phyloP scores from a whole-genome alignment of 805 yeast genomes.

The Kluyveromyces aestuarii region DNA sequence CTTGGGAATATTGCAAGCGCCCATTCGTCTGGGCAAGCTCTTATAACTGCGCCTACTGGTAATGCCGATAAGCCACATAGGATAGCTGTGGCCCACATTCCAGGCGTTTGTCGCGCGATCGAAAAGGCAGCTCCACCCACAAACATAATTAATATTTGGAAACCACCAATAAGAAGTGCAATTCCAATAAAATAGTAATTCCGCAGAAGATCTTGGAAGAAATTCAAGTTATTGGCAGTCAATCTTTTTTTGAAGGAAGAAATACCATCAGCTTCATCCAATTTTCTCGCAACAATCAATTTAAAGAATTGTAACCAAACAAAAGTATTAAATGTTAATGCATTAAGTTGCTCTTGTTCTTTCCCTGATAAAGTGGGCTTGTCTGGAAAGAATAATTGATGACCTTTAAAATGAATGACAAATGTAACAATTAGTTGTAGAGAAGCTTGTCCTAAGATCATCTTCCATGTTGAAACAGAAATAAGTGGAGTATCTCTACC shows the following conservation, averaged over 20 bases:
- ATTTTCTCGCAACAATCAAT: conserved; percentile 78
- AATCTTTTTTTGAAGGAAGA: conserved; percentile 48
- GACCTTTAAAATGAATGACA: conserved; percentile 72
- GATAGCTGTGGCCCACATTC: conserved; percentile 85
- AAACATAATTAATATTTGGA: conserved; percentile 86
- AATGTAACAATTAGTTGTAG: conserved; percentile 78
- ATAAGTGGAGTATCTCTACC: conserved; percentile 75
- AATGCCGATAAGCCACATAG: conserved; percentile 72
- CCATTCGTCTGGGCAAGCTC: conserved; percentile 80
- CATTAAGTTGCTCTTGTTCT: conserved; percentile 52
- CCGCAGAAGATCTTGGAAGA: conserved; percentile 71
- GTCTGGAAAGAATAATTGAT: conserved; percentile 41
- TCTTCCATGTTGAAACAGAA: conserved; percentile 93
- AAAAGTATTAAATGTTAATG: conserved; percentile 90
- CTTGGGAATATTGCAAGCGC: conserved; percentile 59
- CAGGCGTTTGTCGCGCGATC: conserved; percentile 66
- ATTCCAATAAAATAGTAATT: conserved; percentile 77
- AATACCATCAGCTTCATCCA: conserved; percentile 78
- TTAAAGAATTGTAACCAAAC: conserved; percentile 98
- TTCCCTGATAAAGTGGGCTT: conserved; percentile 27
- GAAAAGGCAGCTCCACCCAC: conserved; percentile 96
- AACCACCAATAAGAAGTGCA: conserved; percentile 64
- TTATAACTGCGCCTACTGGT: conserved; percentile 68
- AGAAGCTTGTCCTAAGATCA: conserved; percentile 83
- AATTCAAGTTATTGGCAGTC: conserved; percentile 59